Percentiles rank a stretch among this genome's conserved stretches.
Conservation (phyloP, 2,329 filamentous ascomycete species). For the Epichloe amarillans region DNA sequence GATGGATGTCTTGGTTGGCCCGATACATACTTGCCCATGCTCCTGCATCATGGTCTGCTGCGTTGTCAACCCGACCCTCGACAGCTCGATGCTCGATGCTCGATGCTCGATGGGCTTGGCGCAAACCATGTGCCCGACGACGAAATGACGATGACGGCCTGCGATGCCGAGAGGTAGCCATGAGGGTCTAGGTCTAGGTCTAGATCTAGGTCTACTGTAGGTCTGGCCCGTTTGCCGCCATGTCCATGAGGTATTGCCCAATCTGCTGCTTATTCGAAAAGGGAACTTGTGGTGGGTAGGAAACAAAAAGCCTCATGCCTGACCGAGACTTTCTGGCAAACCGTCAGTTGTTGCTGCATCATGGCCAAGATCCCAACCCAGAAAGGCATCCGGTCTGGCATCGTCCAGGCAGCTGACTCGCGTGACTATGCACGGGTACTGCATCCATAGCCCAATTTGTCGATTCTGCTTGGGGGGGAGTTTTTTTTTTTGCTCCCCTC, state of each 20-base stretch:
- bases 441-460: background rate
- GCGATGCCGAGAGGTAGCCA: background rate
- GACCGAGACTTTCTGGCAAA: slow-evolving; percentile 1
- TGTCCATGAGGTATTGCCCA: background rate
- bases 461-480: too few relatives aligned
- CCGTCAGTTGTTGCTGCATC: slow-evolving; percentile 1
- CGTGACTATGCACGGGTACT: background rate
- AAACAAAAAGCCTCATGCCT: background rate
- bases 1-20: background rate
- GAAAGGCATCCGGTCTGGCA: slow-evolving; percentile 3
- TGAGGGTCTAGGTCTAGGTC: too few relatives aligned
- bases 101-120: background rate
- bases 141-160: background rate
- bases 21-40: background rate
- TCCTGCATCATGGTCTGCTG: background rate
- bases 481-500: background rate
- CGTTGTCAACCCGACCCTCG: background rate
- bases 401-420: slow-evolving; percentile 1
- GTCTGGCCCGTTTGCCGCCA: background rate
- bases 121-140: background rate
- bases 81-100: background rate
- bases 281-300: background rate
- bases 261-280: background rate
- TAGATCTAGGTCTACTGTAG: too few relatives aligned
- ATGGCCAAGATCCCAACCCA: background rate